Evolutionary conservation across 768 basidiomycete genomes (phyloP).

Genomic region (Mycena kentingensis): DNA sequence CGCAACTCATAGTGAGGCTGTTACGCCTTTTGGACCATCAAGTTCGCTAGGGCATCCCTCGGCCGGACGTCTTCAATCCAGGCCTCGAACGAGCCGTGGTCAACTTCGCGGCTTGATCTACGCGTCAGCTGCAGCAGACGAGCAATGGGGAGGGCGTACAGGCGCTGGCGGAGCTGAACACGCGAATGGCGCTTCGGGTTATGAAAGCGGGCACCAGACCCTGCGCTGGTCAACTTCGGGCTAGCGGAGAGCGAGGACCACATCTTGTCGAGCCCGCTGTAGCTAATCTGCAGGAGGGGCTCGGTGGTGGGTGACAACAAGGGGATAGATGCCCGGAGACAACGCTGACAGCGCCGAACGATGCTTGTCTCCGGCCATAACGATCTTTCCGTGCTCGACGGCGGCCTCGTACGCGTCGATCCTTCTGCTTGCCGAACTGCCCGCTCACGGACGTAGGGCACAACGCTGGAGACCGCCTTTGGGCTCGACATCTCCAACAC

Average conservation of each 20-base stretch:
- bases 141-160: conserved; percentile 48
- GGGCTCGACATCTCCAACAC: conserved; percentile 49
- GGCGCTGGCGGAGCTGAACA: conserved; percentile 21
- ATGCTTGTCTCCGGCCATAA: no score
- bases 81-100: conserved; percentile 57
- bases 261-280: conserved; percentile 23
- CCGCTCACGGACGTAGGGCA: no score
- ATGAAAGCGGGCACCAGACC: conserved; percentile 66
- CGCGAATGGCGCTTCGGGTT: conserved; percentile 46
- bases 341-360: no score
- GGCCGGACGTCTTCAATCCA: conserved; percentile 61
- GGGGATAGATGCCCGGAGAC: no score
- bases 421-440: no score
- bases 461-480: conserved; percentile 57
- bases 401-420: no score
- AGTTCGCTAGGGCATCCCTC: conserved; percentile 55
- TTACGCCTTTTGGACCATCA: conserved; percentile 68
- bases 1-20: conserved; percentile 75
- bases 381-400: no score
- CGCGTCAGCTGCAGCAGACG: conserved; percentile 39
- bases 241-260: neutral
- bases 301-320: conserved; percentile 9
- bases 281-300: conserved; percentile 17
- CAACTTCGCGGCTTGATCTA: conserved; percentile 59
- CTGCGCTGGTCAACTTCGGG: conserved; percentile 32